Conservation (phyloP, 2,329 filamentous ascomycete species). For the Cordyceps militaris region DNA sequence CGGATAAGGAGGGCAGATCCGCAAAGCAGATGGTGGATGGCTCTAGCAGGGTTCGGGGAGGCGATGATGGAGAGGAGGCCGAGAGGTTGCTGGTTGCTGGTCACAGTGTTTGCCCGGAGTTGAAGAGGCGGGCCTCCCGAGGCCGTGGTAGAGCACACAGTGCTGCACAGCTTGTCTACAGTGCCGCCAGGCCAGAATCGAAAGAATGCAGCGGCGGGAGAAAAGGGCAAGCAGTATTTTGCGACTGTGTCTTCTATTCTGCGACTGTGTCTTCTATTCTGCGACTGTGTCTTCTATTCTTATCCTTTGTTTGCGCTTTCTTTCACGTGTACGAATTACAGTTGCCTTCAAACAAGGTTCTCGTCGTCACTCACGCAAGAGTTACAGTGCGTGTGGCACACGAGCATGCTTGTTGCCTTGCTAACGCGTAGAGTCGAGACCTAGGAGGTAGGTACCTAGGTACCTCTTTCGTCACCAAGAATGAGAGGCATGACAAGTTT, state of each 20-base stretch:
- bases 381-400: neutral
- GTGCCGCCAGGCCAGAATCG: too few relatives aligned
- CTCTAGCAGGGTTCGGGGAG: constrained; percentile 10
- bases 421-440: constrained; percentile 11
- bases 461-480: neutral
- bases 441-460: too few relatives aligned
- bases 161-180: too few relatives aligned
- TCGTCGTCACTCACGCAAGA: neutral
- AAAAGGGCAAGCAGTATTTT: too few relatives aligned
- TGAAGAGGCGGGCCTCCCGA: neutral
- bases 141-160: too few relatives aligned
- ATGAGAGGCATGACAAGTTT: neutral
- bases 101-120: neutral
- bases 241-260: too few relatives aligned
- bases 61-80: neutral
- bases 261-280: too few relatives aligned
- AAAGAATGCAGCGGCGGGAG: too few relatives aligned
- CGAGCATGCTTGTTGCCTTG: neutral
- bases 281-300: too few relatives aligned
- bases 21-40: constrained; percentile 7
- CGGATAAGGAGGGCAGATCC: constrained; percentile 1
- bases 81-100: neutral
- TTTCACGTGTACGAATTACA: too few relatives aligned
- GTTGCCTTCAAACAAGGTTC: too few relatives aligned
- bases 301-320: neutral